phyloP scores from a whole-genome alignment of 2,329 filamentous ascomycete genomes.

The Calonectria leucothoes region DNA sequence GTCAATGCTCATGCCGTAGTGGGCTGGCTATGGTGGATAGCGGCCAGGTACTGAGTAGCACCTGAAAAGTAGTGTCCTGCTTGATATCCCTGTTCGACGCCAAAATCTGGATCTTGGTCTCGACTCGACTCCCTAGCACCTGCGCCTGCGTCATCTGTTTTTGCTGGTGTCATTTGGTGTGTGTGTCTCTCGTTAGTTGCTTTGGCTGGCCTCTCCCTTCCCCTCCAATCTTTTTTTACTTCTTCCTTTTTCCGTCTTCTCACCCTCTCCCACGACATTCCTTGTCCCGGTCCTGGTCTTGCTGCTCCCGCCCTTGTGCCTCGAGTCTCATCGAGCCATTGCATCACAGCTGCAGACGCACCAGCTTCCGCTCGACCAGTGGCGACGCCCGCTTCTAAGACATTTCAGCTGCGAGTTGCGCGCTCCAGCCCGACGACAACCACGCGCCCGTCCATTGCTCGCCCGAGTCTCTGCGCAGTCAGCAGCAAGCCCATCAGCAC shows the following conservation, averaged over 20 bases:
- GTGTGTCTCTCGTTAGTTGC: slow-evolving; percentile 7
- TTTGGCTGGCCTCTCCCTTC: not conserved
- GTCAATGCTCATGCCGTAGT: slow-evolving; percentile 13
- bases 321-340: not conserved
- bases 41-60: not conserved
- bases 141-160: slow-evolving; percentile 18
- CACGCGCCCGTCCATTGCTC: slow-evolving; percentile 9
- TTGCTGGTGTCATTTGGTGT: slow-evolving; percentile 7
- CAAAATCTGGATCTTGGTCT: slow-evolving; percentile 22
- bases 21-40: not conserved
- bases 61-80: slow-evolving; percentile 1
- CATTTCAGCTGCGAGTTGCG: slow-evolving; percentile 20
- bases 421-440: slow-evolving; percentile 19
- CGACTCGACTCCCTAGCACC: slow-evolving; percentile 11
- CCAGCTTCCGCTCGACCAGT: slow-evolving; percentile 11
- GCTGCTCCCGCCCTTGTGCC: not conserved
- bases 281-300: not conserved
- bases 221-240: not conserved
- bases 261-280: not conserved
- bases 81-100: slow-evolving; percentile 19
- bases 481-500: not conserved
- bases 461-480: not conserved
- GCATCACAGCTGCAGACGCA: slow-evolving; percentile 1
- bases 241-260: not conserved
- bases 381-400: slow-evolving; percentile 19